A percentile compares a stretch with the other conserved stretches of the same genome.
phyloP scores from a whole-genome alignment of 805 yeast genomes.

The Peterozyma toletana region DNA sequence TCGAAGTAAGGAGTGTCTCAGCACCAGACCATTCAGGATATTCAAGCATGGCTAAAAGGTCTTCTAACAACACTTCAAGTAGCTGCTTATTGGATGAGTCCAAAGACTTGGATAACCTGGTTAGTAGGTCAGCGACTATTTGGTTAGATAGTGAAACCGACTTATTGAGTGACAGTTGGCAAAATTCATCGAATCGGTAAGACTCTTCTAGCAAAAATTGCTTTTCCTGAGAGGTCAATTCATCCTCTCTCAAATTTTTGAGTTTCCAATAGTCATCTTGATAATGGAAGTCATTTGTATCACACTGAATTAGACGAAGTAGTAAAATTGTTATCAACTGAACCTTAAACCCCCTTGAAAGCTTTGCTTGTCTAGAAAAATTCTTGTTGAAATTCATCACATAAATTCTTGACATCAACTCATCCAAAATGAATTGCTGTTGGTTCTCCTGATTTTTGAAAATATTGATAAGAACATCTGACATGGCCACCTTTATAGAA shows the following conservation, averaged over 20 bases:
- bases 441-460: slow-evolving; percentile 42
- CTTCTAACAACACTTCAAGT: slow-evolving; percentile 50
- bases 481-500: slow-evolving; percentile 19
- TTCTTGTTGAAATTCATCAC: slow-evolving; percentile 38
- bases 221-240: slow-evolving; percentile 8
- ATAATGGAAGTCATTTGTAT: slow-evolving; percentile 12
- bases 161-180: slow-evolving; percentile 8
- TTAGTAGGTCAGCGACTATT: slow-evolving; percentile 22
- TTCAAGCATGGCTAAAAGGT: slow-evolving; percentile 40
- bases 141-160: slow-evolving; percentile 15
- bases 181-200: slow-evolving; percentile 7
- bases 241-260: neutral
- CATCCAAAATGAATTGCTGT: slow-evolving; percentile 52
- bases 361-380: slow-evolving; percentile 32
- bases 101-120: slow-evolving; percentile 22
- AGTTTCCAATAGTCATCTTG: neutral
- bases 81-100: slow-evolving; percentile 24
- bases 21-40: slow-evolving; percentile 60
- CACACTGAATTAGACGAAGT: slow-evolving; percentile 33
- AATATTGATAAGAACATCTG: slow-evolving; percentile 26
- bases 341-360: slow-evolving; percentile 38
- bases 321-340: slow-evolving; percentile 42
- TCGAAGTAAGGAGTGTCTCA: slow-evolving; percentile 37
- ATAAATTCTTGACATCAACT: slow-evolving; percentile 45
- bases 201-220: slow-evolving; percentile 8